A percentile compares a stretch with the other conserved stretches of the same genome.
phyloP scores from a whole-genome alignment of 2,329 filamentous ascomycete species.

The Cryphonectria naterciae region DNA sequence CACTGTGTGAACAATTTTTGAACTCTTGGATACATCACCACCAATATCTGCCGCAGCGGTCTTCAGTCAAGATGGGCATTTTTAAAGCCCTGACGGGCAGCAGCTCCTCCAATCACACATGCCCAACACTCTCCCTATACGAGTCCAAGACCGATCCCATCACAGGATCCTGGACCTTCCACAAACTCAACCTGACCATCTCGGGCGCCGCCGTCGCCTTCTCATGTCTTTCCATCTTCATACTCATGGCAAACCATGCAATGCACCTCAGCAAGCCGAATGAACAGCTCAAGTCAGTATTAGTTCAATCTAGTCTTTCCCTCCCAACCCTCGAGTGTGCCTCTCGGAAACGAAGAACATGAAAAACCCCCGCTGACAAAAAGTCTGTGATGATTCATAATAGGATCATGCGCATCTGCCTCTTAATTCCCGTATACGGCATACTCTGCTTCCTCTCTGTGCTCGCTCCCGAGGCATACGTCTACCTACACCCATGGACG shows the following conservation, averaged over 20 bases:
- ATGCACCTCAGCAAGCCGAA: slow-evolving; percentile 44
- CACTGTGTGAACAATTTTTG: background rate
- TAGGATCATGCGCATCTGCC: slow-evolving; percentile 45
- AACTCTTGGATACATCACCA: background rate
- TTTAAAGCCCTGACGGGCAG: background rate
- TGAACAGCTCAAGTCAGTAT: slow-evolving; percentile 43
- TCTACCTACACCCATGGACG: slow-evolving; percentile 45
- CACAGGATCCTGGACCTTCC: slow-evolving; percentile 17
- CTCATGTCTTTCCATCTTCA: slow-evolving; percentile 19
- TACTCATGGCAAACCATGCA: slow-evolving; percentile 17
- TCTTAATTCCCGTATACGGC: slow-evolving; percentile 48
- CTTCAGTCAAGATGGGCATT: background rate
- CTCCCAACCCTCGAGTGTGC: background rate
- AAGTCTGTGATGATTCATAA: background rate
- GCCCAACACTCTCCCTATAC: slow-evolving; percentile 12
- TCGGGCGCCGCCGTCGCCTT: slow-evolving; percentile 22
- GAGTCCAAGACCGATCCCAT: slow-evolving; percentile 10
- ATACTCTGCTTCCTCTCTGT: slow-evolving; percentile 44
- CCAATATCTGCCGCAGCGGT: background rate
- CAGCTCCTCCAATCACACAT: slow-evolving; percentile 7
- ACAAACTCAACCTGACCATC: slow-evolving; percentile 23
- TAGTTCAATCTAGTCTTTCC: background rate
- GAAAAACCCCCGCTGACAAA: background rate
- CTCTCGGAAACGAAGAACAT: background rate
- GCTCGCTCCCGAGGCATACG: slow-evolving; percentile 40